These are phyloP conservation scores for Calonectria multiphialidica DNA, from an alignment of 2,329 filamentous ascomycete species.

Conservation along the genomic window DNA sequence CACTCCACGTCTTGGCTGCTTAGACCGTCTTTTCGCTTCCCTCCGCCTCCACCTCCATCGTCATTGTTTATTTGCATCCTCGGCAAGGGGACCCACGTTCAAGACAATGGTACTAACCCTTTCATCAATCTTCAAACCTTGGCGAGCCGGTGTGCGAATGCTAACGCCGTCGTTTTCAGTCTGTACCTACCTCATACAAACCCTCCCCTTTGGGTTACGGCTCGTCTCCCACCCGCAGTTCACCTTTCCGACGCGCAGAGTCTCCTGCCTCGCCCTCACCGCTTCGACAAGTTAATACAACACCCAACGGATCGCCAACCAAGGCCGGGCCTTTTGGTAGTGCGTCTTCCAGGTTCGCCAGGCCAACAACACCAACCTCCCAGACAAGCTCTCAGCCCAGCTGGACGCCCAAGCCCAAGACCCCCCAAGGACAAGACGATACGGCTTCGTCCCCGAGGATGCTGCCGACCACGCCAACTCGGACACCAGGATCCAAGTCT, in stretches of 20 bases:
- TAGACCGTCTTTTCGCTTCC: slow-evolving; percentile 10
- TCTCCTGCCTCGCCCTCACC: slow-evolving; percentile 75
- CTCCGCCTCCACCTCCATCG: slow-evolving; percentile 21
- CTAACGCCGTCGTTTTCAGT: slow-evolving; percentile 55
- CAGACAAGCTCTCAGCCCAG: slow-evolving; percentile 50
- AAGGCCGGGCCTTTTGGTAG: slow-evolving; percentile 51
- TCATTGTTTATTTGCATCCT: slow-evolving; percentile 38
- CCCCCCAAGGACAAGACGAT: slow-evolving; percentile 36
- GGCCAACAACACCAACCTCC: slow-evolving; percentile 55
- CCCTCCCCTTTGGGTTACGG: slow-evolving; percentile 79
- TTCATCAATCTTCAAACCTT: slow-evolving; percentile 40
- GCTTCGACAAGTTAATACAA: slow-evolving; percentile 67
- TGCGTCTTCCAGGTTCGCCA: slow-evolving; percentile 49
- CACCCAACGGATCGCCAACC: slow-evolving; percentile 72
- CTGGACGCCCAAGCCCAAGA: slow-evolving; percentile 52
- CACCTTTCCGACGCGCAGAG: slow-evolving; percentile 72
- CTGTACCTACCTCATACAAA: slow-evolving; percentile 72
- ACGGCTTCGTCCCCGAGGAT: slow-evolving; percentile 32
- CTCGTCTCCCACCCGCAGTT: slow-evolving; percentile 70
- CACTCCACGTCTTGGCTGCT: neutral
- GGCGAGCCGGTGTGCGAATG: slow-evolving; percentile 37
- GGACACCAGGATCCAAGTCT: slow-evolving; percentile 49
- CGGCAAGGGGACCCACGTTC: slow-evolving; percentile 41
- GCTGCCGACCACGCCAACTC: slow-evolving; percentile 49
- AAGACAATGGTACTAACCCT: slow-evolving; percentile 47